These are phyloP conservation scores for Sisymbrium irio DNA, from an alignment of 345 rosid genomes.

Conservation along the genomic window DNA sequence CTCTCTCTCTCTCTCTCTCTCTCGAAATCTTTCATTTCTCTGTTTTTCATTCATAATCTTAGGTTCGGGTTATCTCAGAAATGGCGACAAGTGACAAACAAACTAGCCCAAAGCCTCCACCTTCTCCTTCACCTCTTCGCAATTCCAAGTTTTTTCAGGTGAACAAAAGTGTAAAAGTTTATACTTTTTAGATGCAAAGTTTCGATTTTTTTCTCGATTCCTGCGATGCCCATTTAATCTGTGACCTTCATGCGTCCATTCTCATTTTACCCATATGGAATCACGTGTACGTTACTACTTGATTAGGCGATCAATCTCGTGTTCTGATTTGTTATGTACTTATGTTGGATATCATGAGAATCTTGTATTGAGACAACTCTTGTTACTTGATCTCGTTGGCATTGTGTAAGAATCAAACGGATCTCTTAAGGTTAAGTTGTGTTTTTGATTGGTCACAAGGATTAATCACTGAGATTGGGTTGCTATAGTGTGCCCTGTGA, in stretches of 20 bases:
- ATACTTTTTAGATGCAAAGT: not conserved
- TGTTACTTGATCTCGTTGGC: not conserved
- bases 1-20: not conserved
- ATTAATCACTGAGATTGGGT: not conserved
- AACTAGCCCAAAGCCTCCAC: slow-evolving; percentile 69
- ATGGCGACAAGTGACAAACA: slow-evolving; percentile 59
- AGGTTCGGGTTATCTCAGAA: slow-evolving; percentile 43
- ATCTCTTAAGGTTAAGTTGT: not conserved
- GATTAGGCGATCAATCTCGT: not conserved
- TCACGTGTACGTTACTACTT: not conserved
- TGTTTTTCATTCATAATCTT: not conserved
- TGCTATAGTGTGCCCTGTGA: not conserved
- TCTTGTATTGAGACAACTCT: not conserved
- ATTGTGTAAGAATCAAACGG: not conserved
- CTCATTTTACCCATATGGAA: not conserved
- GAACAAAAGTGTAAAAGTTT: not conserved
- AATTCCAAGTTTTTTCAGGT: slow-evolving; percentile 91
- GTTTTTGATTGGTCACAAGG: not conserved
- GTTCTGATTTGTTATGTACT: too few species aligned
- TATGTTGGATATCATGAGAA: too few species aligned
- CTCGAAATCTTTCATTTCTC: not conserved
- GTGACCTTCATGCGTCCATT: slow-evolving; percentile 3
- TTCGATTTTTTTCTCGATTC: not conserved
- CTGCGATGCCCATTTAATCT: not conserved
- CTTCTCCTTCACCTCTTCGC: slow-evolving; percentile 86